phyloP scores from a whole-genome alignment of 2,329 filamentous ascomycete species.

The Arachnopeziza araneosa region DNA sequence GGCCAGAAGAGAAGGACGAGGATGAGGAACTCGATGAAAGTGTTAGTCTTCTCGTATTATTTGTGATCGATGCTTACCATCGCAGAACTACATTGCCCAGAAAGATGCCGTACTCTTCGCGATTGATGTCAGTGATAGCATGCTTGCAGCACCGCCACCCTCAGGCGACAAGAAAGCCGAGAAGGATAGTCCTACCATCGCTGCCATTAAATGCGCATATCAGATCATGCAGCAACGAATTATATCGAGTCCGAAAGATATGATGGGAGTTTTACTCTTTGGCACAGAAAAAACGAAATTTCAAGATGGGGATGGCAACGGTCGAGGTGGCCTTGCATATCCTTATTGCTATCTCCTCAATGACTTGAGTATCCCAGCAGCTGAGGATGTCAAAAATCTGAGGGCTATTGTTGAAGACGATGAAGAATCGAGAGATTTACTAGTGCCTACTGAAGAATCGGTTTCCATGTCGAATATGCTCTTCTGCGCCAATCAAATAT shows the following conservation, averaged over 20 bases:
- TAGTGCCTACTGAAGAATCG: conserved; percentile 63
- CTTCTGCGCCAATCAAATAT: conserved; percentile 94
- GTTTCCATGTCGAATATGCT: conserved; percentile 84
- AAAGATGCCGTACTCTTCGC: conserved; percentile 99
- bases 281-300: conserved; percentile 83
- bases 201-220: conserved; percentile 90
- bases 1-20: conserved; percentile 57
- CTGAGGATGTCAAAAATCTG: conserved; percentile 77
- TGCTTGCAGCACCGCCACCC: conserved; percentile 64
- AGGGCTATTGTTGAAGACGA: conserved; percentile 73
- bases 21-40: conserved; percentile 63
- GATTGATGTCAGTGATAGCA: conserved; percentile 84
- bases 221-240: conserved; percentile 97
- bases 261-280: conserved; percentile 93
- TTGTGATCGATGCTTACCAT: background rate
- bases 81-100: conserved; percentile 77
- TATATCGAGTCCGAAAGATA: conserved; percentile 91
- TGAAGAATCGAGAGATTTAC: conserved; percentile 61
- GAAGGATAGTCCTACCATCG: conserved; percentile 70
- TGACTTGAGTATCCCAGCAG: conserved; percentile 82
- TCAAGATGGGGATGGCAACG: conserved; percentile 56
- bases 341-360: conserved; percentile 89
- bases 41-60: conserved; percentile 32
- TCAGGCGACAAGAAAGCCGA: conserved; percentile 69
- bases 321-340: conserved; percentile 58